Evolutionary conservation across 352 stramenopile genomes (phyloP), one percentile per base, ranked within the genome.

Genomic region (Phytopythium vexans): DNA sequence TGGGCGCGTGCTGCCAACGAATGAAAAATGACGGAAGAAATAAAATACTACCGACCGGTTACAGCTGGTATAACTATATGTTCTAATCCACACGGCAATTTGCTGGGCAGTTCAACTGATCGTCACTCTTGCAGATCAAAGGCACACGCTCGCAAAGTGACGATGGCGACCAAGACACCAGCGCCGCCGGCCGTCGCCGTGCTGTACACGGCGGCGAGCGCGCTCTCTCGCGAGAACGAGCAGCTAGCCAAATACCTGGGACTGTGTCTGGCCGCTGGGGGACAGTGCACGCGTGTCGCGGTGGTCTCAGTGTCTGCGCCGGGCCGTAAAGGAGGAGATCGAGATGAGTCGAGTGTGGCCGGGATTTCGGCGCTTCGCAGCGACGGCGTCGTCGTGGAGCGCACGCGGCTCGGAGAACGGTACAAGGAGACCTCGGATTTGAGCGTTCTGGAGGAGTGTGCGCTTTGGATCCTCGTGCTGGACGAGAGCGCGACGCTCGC

Each of bases 201-300:
- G 34, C 52, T 92, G 46, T 88, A 86, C 66, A 78, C 78, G 47
- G 62, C 61, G 32, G 55, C 33, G 15, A 88, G 79, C 56, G 51
- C 41, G 8, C 37, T 68, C 15, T 86, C 74, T 31, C 60, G 63
- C n/a, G 82, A 92, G 60, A 66, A 77, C 21, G 67, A 77, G 62
- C 68, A 77, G 32, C 59, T 88, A 15, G 82, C 82, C 44, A 72
- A 68, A 51, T 92, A 88, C 53, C 40, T 89, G 39, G 77, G 72
- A 7, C 56, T 92, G 8, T 83, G 71, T 41, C 16, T 87, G 46
- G 73, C 70, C 6, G 62, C 65, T 10, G 85, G 74, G 12, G 74
- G 78, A 8, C 61, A 68, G 9, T 86, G 70, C 49, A 52, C 64
- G 49, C 76, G 77, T 45, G 73, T 72, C 47, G 68, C 69, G 46